phyloP scores from a whole-genome alignment of 768 basidiomycete species.

The Lactifluus pinguis region DNA sequence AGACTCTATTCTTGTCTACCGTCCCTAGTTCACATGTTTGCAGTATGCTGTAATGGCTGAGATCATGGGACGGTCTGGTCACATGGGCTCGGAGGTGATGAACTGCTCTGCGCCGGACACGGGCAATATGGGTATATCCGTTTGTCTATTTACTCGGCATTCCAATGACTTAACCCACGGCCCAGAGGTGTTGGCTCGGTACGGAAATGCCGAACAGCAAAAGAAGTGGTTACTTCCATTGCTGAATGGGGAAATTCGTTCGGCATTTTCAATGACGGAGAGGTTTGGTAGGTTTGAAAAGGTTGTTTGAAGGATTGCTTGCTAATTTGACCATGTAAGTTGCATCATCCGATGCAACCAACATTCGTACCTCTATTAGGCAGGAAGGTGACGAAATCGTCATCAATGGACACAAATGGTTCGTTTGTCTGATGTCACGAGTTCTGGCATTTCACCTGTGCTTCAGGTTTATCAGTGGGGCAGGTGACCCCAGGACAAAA shows the following conservation, averaged over 20 bases:
- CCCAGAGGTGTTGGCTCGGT: constrained; percentile 91
- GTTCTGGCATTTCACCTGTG: not conserved
- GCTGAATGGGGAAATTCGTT: constrained; percentile 87
- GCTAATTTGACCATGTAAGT: constrained; percentile 35
- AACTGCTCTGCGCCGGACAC: constrained; percentile 98
- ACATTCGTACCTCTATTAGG: constrained; percentile 81
- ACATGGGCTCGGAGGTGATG: constrained; percentile 74
- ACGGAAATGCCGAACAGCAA: constrained; percentile 87
- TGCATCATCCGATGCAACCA: constrained; percentile 93
- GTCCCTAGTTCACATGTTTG: not conserved
- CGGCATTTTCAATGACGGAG: constrained; percentile 97
- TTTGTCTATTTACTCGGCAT: not conserved
- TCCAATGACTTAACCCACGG: not conserved
- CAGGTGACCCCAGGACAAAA: constrained; percentile 83
- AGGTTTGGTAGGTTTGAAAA: constrained; percentile 50
- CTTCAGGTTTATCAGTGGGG: constrained; percentile 91
- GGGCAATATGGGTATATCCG: constrained; percentile 83
- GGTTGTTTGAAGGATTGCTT: not conserved
- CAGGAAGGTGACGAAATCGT: constrained; percentile 83
- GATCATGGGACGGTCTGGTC: constrained; percentile 75
- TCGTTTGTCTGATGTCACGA: constrained; percentile 5
- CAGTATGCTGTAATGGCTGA: constrained; percentile 99
- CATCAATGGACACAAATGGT: constrained; percentile 97
- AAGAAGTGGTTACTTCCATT: constrained; percentile 83
- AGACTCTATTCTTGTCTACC: constrained; percentile 10